phyloP scores from a whole-genome alignment of 768 basidiomycete species.

The Xerocomellus dryophilus region DNA sequence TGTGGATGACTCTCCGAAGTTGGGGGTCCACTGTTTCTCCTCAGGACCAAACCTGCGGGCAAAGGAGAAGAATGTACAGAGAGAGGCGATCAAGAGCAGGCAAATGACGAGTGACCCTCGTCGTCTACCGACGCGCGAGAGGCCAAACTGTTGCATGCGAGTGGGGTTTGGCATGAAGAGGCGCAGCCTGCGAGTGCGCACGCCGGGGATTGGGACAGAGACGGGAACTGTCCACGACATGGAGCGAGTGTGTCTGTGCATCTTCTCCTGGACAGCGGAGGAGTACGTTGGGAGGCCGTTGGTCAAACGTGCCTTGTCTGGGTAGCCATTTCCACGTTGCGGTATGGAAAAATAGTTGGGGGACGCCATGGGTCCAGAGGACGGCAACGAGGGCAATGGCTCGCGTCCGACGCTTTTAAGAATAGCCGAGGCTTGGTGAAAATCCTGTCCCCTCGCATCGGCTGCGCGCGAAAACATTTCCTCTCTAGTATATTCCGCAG shows the following conservation, averaged over 20 bases:
- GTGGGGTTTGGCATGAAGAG: conserved; percentile 59
- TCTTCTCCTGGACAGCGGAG: conserved; percentile 66
- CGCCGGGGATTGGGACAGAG: conserved; percentile 58
- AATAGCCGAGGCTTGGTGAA: conserved; percentile 11
- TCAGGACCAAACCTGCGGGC: conserved; percentile 58
- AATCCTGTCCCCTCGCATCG: conserved; percentile 10
- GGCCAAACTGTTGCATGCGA: conserved; percentile 54
- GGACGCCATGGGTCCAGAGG: conserved; percentile 39
- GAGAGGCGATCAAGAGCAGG: conserved; percentile 42
- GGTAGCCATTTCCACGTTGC: conserved; percentile 45
- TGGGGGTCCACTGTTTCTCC: conserved; percentile 61
- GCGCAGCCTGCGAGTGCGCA: conserved; percentile 52
- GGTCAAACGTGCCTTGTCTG: conserved; percentile 41
- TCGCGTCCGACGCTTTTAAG: conserved; percentile 16
- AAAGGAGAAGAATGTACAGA: conserved; percentile 60
- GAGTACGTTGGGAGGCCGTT: conserved; percentile 49
- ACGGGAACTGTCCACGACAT: conserved; percentile 59
- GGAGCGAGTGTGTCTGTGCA: conserved; percentile 43
- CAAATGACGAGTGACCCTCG: conserved; percentile 54
- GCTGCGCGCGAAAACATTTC: conserved; percentile 26
- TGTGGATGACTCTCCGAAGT: conserved; percentile 61
- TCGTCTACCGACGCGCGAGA: conserved; percentile 56
- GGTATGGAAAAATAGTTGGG: conserved; percentile 46
- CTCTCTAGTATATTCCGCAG: conserved; percentile 28
- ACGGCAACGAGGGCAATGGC: conserved; percentile 15